phyloP scores from a whole-genome alignment of 2,329 filamentous ascomycete species.

The Thielaviopsis ethacetica region DNA sequence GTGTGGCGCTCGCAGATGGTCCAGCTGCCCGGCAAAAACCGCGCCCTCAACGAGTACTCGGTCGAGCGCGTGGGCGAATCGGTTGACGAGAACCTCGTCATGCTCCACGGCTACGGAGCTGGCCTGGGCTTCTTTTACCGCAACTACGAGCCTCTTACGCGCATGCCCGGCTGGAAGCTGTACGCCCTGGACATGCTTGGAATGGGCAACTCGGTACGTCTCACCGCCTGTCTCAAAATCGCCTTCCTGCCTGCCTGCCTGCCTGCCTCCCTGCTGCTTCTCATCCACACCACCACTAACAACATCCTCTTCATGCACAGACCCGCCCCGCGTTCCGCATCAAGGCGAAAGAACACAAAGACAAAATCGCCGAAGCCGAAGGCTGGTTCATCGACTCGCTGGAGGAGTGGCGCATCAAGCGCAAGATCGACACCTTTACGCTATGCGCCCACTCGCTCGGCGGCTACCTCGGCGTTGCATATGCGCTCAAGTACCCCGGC shows the following conservation, averaged over 20 bases:
- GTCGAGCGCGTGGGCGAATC: constrained; percentile 69
- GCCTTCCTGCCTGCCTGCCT: neutral
- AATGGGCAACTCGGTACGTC: constrained; percentile 60
- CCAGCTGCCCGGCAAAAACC: constrained; percentile 65
- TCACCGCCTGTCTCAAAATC: neutral
- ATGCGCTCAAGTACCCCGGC: constrained; percentile 91
- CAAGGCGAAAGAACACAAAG: constrained; percentile 61
- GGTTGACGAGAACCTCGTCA: constrained; percentile 74
- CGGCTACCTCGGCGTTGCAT: constrained; percentile 87
- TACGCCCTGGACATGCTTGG: constrained; percentile 91
- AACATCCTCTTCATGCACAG: neutral
- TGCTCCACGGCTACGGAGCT: constrained; percentile 92
- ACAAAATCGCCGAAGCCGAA: constrained; percentile 77
- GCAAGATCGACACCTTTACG: constrained; percentile 85
- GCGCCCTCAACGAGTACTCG: constrained; percentile 83
- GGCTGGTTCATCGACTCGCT: constrained; percentile 91
- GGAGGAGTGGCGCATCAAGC: constrained; percentile 84
- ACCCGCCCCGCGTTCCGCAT: constrained; percentile 72
- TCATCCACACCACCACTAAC: neutral
- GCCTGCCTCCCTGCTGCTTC: too few species aligned
- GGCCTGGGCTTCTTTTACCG: constrained; percentile 97
- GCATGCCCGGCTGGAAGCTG: constrained; percentile 66
- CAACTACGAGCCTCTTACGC: constrained; percentile 80
- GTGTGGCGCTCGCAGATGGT: constrained; percentile 80
- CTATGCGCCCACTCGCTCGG: constrained; percentile 85